Percentiles rank a stretch among this genome's conserved stretches.
These are phyloP conservation scores for Epichloe gansuensis DNA, from an alignment of 2,329 filamentous ascomycete species.

Conservation along the genomic window DNA sequence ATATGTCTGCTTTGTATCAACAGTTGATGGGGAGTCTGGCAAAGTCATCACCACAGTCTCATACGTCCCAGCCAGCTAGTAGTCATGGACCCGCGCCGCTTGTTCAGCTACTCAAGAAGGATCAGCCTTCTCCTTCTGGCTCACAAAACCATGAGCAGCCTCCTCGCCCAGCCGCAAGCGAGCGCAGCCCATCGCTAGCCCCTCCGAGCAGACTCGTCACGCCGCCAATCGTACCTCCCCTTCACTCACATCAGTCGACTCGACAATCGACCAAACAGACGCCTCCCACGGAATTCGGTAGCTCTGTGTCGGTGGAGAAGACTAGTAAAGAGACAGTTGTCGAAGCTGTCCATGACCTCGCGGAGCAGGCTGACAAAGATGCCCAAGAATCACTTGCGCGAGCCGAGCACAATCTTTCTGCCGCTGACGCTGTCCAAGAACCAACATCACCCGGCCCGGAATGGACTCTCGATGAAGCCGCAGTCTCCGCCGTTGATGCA, in stretches of 20 bases:
- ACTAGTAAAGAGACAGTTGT: slow-evolving; percentile 56
- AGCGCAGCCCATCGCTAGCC: slow-evolving; percentile 32
- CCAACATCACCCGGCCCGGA: slow-evolving; percentile 23
- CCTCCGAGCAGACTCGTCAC: slow-evolving; percentile 29
- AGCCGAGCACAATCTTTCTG: slow-evolving; percentile 36
- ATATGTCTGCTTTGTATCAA: slow-evolving; percentile 25
- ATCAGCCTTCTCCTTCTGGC: slow-evolving; percentile 25
- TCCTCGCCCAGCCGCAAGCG: slow-evolving; percentile 25
- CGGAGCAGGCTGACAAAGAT: slow-evolving; percentile 36
- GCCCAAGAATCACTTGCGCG: slow-evolving; percentile 54
- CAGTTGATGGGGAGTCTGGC: slow-evolving; percentile 25
- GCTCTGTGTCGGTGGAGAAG: slow-evolving; percentile 32
- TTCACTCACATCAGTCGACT: slow-evolving; percentile 16
- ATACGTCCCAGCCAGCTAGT: slow-evolving; percentile 21
- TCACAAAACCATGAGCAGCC: slow-evolving; percentile 28
- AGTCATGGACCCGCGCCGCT: slow-evolving; percentile 20
- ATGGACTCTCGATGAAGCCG: neutral
- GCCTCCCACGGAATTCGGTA: slow-evolving; percentile 20
- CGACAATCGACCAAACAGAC: slow-evolving; percentile 13
- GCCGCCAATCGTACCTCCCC: slow-evolving; percentile 22
- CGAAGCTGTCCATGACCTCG: slow-evolving; percentile 56
- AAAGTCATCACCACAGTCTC: slow-evolving; percentile 29
- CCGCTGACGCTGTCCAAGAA: slow-evolving; percentile 22
- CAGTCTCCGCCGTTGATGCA: slow-evolving; percentile 3
- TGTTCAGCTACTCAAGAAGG: slow-evolving; percentile 41